These are phyloP conservation scores for Thielaviopsis musarum DNA, from an alignment of 2,329 filamentous ascomycete genomes.

Conservation along the genomic window DNA sequence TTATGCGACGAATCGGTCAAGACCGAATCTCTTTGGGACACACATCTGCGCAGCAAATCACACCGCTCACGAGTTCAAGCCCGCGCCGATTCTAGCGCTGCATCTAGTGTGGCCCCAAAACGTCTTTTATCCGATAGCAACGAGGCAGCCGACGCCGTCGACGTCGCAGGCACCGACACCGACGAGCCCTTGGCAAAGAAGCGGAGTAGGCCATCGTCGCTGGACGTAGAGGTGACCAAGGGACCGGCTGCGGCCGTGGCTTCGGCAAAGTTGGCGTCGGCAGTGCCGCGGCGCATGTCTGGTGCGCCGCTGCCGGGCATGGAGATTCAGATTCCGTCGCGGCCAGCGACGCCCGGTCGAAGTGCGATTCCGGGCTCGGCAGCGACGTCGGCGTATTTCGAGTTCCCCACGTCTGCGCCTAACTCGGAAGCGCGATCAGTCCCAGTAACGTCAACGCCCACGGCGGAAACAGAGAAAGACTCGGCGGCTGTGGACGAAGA, in stretches of 20 bases:
- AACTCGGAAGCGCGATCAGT: conserved; percentile 18
- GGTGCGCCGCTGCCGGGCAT: conserved; percentile 36
- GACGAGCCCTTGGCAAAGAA: no score
- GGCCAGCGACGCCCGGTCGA: conserved; percentile 39
- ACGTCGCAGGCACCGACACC: no score
- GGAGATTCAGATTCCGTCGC: conserved; percentile 46
- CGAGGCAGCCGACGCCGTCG: no score
- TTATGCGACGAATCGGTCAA: conserved; percentile 49
- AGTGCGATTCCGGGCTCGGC: conserved; percentile 16
- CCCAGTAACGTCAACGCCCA: conserved; percentile 2
- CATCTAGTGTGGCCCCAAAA: no score
- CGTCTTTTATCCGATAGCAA: no score
- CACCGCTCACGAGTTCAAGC: conserved; percentile 21
- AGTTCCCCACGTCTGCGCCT: conserved; percentile 15
- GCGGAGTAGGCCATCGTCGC: no score
- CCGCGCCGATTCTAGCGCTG: conserved; percentile 13
- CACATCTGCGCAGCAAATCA: conserved; percentile 34
- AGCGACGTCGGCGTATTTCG: conserved; percentile 6
- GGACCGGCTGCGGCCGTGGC: background rate
- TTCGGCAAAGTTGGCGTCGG: background rate
- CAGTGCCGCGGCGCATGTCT: conserved; percentile 26
- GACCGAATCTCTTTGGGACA: conserved; percentile 50
- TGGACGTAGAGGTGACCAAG: background rate
- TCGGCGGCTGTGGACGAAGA: conserved; percentile 42
- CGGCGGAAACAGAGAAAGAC: conserved; percentile 2